These are phyloP conservation scores for Populus hybrid DNA, from an alignment of 441 rosid species.

Conservation along the genomic window DNA sequence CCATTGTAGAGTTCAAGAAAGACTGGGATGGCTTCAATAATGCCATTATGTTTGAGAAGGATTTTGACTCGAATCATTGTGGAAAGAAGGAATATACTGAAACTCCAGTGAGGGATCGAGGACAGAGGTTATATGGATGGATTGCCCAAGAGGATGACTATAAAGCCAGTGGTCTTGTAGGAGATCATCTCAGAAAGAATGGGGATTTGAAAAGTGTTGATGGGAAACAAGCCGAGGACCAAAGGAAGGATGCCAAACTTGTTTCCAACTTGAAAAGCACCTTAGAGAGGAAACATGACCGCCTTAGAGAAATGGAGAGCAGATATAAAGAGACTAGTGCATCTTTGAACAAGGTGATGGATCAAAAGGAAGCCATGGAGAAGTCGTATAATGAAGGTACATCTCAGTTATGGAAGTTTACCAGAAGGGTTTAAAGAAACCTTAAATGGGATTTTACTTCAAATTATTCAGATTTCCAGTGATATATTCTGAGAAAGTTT, in stretches of 20 bases:
- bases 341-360: constrained; percentile 22
- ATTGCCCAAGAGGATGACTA: constrained; percentile 59
- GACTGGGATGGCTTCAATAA: constrained; percentile 61
- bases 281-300: constrained; percentile 37
- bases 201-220: constrained; percentile 61
- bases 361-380: constrained; percentile 46
- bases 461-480: neutral
- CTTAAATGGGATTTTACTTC: neutral
- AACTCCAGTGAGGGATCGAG: constrained; percentile 14
- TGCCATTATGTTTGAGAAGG: constrained; percentile 56
- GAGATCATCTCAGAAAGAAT: constrained; percentile 41
- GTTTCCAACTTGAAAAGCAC: constrained; percentile 40
- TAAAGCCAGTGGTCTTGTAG: constrained; percentile 29
- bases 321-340: constrained; percentile 34
- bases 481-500: neutral
- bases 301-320: constrained; percentile 43
- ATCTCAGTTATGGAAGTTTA: neutral
- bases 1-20: constrained; percentile 53
- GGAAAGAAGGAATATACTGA: constrained; percentile 47
- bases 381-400: constrained; percentile 51
- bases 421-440: neutral
- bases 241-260: constrained; percentile 34
- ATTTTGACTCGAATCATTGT: constrained; percentile 36
- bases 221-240: constrained; percentile 48
- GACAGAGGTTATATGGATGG: constrained; percentile 63